Conservation (phyloP, 2,329 filamentous ascomycete species). For the Claviceps humidiphila region DNA sequence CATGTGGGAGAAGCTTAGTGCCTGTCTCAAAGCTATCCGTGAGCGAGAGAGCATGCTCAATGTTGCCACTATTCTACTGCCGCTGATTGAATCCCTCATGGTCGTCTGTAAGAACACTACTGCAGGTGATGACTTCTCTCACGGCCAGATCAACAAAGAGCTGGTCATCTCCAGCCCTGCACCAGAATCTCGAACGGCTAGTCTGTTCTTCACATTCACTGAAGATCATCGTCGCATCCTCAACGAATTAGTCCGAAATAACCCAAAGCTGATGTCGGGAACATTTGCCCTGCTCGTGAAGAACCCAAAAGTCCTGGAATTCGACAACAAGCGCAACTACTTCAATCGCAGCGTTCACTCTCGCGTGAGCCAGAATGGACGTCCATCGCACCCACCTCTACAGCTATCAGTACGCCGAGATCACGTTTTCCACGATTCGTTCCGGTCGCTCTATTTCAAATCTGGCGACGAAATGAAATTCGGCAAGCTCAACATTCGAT, state of each 20-base stretch:
- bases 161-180: conserved; percentile 57
- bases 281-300: conserved; percentile 93
- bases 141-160: conserved; percentile 45
- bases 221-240: conserved; percentile 95
- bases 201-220: conserved; percentile 91
- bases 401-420: conserved; percentile 85
- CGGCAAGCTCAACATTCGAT: conserved; percentile 93
- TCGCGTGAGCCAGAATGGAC: conserved; percentile 50
- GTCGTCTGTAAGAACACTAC: conserved; percentile 98
- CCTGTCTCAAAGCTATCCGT: conserved; percentile 76
- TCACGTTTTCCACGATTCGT: conserved; percentile 95
- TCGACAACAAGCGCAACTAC: conserved; percentile 99
- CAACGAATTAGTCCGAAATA: conserved; percentile 93
- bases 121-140: conserved; percentile 50
- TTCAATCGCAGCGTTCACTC: conserved; percentile 86
- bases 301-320: conserved; percentile 97
- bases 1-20: conserved; percentile 85
- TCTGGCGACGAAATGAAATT: conserved; percentile 95
- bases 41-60: conserved; percentile 93
- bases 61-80: conserved; percentile 87
- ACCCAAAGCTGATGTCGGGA: conserved; percentile 96
- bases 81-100: conserved; percentile 93
- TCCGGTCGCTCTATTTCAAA: conserved; percentile 97
- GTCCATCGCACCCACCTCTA: conserved; percentile 57
- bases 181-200: conserved; percentile 74